These are phyloP conservation scores for Tylopilus subfusipes DNA, from an alignment of 768 basidiomycete species.

Conservation along the genomic window DNA sequence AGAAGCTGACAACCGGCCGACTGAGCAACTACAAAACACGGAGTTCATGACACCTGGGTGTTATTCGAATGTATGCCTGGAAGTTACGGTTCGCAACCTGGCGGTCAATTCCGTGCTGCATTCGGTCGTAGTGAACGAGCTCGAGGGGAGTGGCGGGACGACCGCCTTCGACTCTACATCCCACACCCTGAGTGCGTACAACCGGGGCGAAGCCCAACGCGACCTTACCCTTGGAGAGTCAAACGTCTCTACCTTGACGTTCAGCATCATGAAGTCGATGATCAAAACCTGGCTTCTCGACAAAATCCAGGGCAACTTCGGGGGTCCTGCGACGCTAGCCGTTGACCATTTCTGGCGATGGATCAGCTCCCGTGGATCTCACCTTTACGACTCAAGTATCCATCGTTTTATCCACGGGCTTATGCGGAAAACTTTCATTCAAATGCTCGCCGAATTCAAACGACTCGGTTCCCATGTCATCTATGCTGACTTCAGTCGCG, in stretches of 20 bases:
- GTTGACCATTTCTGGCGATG: constrained; percentile 98
- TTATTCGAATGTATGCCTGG: constrained; percentile 90
- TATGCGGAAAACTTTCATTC: constrained; percentile 98
- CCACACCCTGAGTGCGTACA: constrained; percentile 86
- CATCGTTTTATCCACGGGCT: constrained; percentile 92
- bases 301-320: constrained; percentile 65
- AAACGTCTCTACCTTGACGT: constrained; percentile 81
- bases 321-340: constrained; percentile 62
- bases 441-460: constrained; percentile 94
- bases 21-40: constrained; percentile 76
- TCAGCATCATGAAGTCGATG: constrained; percentile 81
- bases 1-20: constrained; percentile 77
- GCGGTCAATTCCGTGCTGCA: constrained; percentile 94
- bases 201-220: constrained; percentile 53
- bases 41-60: constrained; percentile 84
- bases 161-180: constrained; percentile 93
- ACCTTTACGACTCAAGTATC: constrained; percentile 88
- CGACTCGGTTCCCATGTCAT: constrained; percentile 90
- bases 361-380: constrained; percentile 81
- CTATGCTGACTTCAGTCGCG: constrained; percentile 88
- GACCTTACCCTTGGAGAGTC: constrained; percentile 87
- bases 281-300: constrained; percentile 90
- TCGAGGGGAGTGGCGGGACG: constrained; percentile 92
- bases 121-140: constrained; percentile 91
- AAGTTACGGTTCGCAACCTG: constrained; percentile 84